A percentile compares a stretch with the other conserved stretches of the same genome.
Evolutionary conservation across 75 land plant species (phyloP).

Genomic region (Cunninghamia lanceolata): DNA sequence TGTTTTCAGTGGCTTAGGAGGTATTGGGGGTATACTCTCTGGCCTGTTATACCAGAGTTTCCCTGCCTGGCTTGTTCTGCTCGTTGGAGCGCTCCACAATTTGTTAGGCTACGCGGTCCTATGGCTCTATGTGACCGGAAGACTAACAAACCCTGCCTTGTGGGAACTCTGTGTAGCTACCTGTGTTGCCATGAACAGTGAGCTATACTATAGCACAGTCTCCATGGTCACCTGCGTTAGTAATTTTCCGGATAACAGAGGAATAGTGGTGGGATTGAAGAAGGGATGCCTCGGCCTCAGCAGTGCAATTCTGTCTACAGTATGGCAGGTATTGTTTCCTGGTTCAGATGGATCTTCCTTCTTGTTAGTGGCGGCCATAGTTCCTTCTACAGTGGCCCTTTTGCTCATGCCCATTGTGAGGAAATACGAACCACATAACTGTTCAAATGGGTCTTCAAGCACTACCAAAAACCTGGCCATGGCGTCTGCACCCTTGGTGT

Average conservation of each 20-base stretch:
- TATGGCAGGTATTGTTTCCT: conserved; percentile 7
- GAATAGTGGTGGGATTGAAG: conserved; percentile 35
- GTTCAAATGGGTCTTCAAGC: neutral
- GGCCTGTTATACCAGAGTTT: conserved; percentile 27
- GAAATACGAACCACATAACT: neutral
- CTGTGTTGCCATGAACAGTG: conserved; percentile 27
- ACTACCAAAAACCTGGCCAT: neutral
- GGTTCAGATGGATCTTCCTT: neutral
- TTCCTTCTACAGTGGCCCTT: neutral
- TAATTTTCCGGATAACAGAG: conserved; percentile 37
- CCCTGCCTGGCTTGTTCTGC: conserved; percentile 15
- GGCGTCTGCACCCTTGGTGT: neutral
- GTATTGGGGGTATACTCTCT: conserved; percentile 28
- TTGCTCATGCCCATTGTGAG: neutral
- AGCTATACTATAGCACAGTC: conserved; percentile 34
- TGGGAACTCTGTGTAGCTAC: conserved; percentile 26
- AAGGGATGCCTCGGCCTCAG: conserved; percentile 28
- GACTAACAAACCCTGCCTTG: conserved; percentile 11
- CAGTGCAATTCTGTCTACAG: conserved; percentile 20
- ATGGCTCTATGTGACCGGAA: conserved; percentile 19
- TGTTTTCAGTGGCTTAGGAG: conserved; percentile 30
- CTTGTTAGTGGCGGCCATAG: neutral
- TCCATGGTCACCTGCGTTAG: conserved; percentile 33
- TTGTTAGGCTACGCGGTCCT: conserved; percentile 22
- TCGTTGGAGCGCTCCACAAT: conserved; percentile 18